Evolutionary conservation across 2,329 filamentous ascomycete species (phyloP).

Genomic region (Ophiostoma perfectum): DNA sequence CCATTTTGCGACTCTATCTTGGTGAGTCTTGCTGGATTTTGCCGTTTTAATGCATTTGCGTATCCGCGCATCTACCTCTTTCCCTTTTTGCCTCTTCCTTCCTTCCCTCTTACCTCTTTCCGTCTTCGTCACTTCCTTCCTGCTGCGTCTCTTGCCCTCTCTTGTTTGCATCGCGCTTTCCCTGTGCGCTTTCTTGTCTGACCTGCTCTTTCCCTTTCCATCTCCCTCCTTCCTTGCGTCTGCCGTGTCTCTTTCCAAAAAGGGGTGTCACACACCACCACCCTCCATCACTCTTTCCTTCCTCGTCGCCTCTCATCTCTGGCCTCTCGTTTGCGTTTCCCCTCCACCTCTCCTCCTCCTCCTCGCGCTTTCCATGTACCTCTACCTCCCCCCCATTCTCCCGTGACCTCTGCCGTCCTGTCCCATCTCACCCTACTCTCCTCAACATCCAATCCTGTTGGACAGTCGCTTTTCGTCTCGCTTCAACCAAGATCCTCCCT

Average conservation of each 20-base stretch:
- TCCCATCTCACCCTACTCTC: slow-evolving; percentile 10
- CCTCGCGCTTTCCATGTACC: slow-evolving; percentile 17
- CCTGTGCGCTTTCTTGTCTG: not conserved
- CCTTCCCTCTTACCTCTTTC: too few relatives aligned
- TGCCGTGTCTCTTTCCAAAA: slow-evolving; percentile 7
- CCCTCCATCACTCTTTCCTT: slow-evolving; percentile 18
- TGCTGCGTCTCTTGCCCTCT: not conserved
- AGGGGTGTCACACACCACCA: slow-evolving; percentile 26
- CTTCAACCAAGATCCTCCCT: slow-evolving; percentile 18
- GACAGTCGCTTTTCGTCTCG: slow-evolving; percentile 10
- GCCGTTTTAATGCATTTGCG: too few relatives aligned
- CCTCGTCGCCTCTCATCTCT: not conserved
- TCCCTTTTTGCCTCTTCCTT: too few relatives aligned
- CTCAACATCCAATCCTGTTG: slow-evolving; percentile 24
- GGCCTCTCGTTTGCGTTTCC: slow-evolving; percentile 23
- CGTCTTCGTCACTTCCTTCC: not conserved
- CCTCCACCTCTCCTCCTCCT: not conserved
- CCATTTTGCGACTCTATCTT: slow-evolving; percentile 6
- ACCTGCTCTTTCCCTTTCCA: slow-evolving; percentile 5
- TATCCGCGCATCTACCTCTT: too few relatives aligned
- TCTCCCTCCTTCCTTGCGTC: not conserved
- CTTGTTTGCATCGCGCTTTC: not conserved
- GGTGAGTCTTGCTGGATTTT: not conserved
- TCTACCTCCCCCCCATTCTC: slow-evolving; percentile 6
- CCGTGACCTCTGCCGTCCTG: slow-evolving; percentile 8